Evolutionary conservation across 179 eudicot genomes (phyloP), one percentile per base, ranked within the genome.

Genomic region (Carnegiea gigantea): DNA sequence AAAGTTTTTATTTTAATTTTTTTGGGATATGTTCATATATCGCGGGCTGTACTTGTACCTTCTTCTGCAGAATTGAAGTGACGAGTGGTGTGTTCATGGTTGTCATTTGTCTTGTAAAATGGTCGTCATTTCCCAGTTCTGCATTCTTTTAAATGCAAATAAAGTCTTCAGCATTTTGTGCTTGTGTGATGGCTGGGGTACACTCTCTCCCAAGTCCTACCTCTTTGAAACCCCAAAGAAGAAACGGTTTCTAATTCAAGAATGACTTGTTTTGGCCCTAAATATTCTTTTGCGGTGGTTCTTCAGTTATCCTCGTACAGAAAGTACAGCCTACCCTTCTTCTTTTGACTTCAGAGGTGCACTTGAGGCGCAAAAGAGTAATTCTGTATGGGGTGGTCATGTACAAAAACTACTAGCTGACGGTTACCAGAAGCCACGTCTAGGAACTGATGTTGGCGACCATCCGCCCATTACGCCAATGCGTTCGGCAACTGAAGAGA

Each of bases 401-500:
- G 92, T 84, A 44, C 92, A 87, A 76, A 81, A 80, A 51, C 86
- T 95, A 73, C 87, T 93, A 59, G 84, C 88, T 67, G 82, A 84
- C 81, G 98, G 98, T 64, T 91, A 88, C 82, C 75, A 80, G 14
- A 95, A 91, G 87, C 98, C 98, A 71, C 91, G 88, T 75, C 88
- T 88, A 70, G 98, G 98, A 72, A 91, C 92, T 54, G 98, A 95
- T 90, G 98, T 80, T 18, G 98, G 98, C 70, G 98, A 95, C 78
- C 98, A 95, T 86, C 98, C 98, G 75, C 98, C 98, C 87, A 95
- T 95, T 40, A 95, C 98, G 72, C 98, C 98, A 48, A 90, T 93
- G 91, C 90, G 92, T 53, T 89, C 93, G 78, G 98, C 97, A 68
- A 86, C 91, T 28, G 98, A 95, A 86, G 98, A 95, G 81, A 88